Evolutionary conservation across 2,329 filamentous ascomycete species (phyloP).

Genomic region (Aureobasidium sp.): DNA sequence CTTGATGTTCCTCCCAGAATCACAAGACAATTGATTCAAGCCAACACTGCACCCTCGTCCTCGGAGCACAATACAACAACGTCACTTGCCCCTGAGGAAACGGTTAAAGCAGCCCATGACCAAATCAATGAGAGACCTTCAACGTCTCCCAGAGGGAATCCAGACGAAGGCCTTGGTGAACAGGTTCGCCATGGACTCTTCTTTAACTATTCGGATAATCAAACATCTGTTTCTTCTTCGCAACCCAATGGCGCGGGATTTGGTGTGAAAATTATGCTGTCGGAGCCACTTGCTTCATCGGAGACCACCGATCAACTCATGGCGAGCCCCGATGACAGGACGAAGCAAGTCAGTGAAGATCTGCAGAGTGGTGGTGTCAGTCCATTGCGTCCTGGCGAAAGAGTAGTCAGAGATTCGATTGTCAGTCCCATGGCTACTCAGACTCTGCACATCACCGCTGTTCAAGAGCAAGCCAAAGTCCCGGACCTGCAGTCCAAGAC

Average conservation of each 20-base stretch:
- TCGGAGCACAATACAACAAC: constrained; percentile 18
- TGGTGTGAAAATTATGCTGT: neutral
- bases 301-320: neutral
- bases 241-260: neutral
- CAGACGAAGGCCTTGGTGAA: neutral
- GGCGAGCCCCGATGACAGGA: neutral
- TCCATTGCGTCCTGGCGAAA: constrained; percentile 25
- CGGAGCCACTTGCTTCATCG: neutral
- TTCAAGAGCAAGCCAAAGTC: neutral
- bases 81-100: neutral
- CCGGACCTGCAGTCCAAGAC: neutral
- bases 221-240: neutral
- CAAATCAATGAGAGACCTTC: neutral
- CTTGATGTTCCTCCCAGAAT: constrained; percentile 29
- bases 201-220: neutral
- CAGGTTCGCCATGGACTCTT: neutral
- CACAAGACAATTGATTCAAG: constrained; percentile 31
- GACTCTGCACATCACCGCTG: constrained; percentile 22
- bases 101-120: constrained; percentile 11
- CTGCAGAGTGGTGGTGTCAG: constrained; percentile 23
- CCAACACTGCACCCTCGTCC: constrained; percentile 27
- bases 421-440: constrained; percentile 30
- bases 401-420: constrained; percentile 26
- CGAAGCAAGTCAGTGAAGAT: neutral
- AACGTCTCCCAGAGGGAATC: neutral